Base-by-base conservation (phyloP, 2,329 filamentous ascomycete species). In the Penicillium sumatraense region DNA sequence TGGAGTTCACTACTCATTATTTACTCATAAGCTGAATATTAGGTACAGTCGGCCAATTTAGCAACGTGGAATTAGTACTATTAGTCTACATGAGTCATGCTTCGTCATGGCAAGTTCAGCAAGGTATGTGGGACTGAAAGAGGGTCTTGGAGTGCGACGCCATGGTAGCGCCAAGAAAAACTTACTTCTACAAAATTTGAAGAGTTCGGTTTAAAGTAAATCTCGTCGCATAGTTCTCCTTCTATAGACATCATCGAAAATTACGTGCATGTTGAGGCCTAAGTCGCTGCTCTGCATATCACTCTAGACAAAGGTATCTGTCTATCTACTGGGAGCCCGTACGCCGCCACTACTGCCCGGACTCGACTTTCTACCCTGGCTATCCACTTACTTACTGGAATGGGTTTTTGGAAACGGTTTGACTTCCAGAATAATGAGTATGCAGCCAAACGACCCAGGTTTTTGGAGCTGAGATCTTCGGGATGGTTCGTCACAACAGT, bases 401-500 rank as follows among this genome's bases (percentile, higher is more conserved):
- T 38, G 35, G 35, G 6, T 20, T 20, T 38, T 38, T 20, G 35
- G 35, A 21, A 38, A 20, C 18, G 35, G 7, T 4, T 20, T 8
- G 35, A 21, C 35, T 18, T 18, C 16, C 35, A 38, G 35, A 9
- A 20, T 38, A 38, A 20, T n/a, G 16, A 38, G 35, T 6, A 38
- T 38, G 35, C 18, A 20, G 16, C 35, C 35, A 10, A 3, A 11
- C 35, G 35, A 10, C 35, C 35, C 2, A 20, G 16, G 16, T 21
- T 38, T 38, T 10, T 38, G 35, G 35, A 38, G 35, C 16, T 38
- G 51, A 49, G 54, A 23, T 54, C 57, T 2, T 59, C 57, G 13
- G 45, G 20, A 26, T 18, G 24, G 14, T 59, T 57, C 33, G 47
- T 57, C 7, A 54, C 47, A 9, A 7, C 57, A 5, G 57, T 57